Base-by-base conservation (phyloP, 2,329 filamentous ascomycete species). In the Aspergillus sp. region DNA sequence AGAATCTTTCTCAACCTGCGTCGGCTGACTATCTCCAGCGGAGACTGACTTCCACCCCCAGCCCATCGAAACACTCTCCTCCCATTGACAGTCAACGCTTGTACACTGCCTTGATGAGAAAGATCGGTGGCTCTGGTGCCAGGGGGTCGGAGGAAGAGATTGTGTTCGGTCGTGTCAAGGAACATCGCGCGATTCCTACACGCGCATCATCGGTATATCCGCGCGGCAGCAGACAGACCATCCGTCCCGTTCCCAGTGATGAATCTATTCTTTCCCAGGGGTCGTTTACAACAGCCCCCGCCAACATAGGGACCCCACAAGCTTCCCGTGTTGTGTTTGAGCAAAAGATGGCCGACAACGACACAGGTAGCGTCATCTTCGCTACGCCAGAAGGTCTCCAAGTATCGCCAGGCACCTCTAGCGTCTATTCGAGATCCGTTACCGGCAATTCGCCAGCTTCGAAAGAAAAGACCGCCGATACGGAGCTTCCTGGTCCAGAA, bases 101-200 rank as follows among this genome's bases (percentile, higher is more conserved):
- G 33, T 77, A 76, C 52, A 70, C 73, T 9, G 74, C 74, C 8
- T 62, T 77, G 52, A 69, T 76, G 64, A 72, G 67, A 51, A 65
- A 71, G 24, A 74, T 76, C 41, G 65, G 63, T 32, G 61, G 65
- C 45, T 58, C 51, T 13, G 45, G 56, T 14, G 24, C 50, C 6
- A 52, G 59, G 9, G 51, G 55, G 13, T 45, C 60, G 8, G 57
- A 64, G 5, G 66, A 64, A 45, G 59, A 62, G 1, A 45, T 70
- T 4, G 48, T 60, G 11, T 45, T 65, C 43, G 68, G 69, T 11
- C 62, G 57, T 17, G 64, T 73, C n/a, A 61, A 62, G 47, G 62
- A 65, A 46, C 62, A 65, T 52, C 60, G 58, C n/a, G 63, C 55
- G 5, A 47, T 71, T 32, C 66, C 65, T 41, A 62, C 64, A n/a